These are phyloP conservation scores for Gossypium schwendimanii DNA, from an alignment of 441 rosid genomes.

Conservation along the genomic window DNA sequence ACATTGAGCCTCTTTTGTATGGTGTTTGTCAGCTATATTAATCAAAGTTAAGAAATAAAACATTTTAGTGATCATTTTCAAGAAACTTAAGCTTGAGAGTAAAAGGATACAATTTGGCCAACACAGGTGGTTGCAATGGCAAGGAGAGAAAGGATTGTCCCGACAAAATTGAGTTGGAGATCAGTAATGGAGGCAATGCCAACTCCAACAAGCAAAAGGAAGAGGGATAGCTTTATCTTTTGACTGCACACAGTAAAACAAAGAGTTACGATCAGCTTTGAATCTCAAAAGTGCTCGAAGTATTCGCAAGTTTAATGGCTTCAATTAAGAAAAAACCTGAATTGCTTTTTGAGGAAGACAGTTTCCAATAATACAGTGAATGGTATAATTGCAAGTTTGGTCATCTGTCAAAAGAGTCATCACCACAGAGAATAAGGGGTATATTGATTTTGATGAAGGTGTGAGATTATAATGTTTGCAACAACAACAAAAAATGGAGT, in stretches of 20 bases:
- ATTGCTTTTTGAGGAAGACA: slow-evolving; percentile 74
- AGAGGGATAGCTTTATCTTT: slow-evolving; percentile 62
- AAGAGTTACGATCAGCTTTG: neutral
- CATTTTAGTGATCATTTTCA: neutral
- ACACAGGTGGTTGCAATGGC: slow-evolving; percentile 87
- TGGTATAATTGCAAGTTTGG: slow-evolving; percentile 94
- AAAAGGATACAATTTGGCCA: slow-evolving; percentile 81
- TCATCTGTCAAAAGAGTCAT: slow-evolving; percentile 54
- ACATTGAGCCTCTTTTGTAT: slow-evolving; percentile 88
- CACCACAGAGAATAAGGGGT: neutral
- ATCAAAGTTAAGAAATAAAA: slow-evolving; percentile 19
- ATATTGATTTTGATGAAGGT: neutral
- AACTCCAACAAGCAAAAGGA: slow-evolving; percentile 70
- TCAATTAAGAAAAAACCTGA: slow-evolving; percentile 44
- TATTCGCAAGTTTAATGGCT: neutral
- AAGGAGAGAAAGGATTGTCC: slow-evolving; percentile 67
- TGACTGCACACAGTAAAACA: slow-evolving; percentile 39
- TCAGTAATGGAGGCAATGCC: slow-evolving; percentile 89
- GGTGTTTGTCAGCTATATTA: slow-evolving; percentile 76
- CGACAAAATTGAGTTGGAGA: slow-evolving; percentile 81
- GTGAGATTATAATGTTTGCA: neutral
- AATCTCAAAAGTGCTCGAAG: neutral
- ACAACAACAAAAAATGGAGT: neutral
- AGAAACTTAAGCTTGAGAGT: neutral
- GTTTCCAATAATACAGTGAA: slow-evolving; percentile 91